Percentiles rank a stretch among this genome's conserved stretches.
Evolutionary conservation across 1,139 yeast species (phyloP).

Genomic region (Zygosaccharomyces sapae): DNA sequence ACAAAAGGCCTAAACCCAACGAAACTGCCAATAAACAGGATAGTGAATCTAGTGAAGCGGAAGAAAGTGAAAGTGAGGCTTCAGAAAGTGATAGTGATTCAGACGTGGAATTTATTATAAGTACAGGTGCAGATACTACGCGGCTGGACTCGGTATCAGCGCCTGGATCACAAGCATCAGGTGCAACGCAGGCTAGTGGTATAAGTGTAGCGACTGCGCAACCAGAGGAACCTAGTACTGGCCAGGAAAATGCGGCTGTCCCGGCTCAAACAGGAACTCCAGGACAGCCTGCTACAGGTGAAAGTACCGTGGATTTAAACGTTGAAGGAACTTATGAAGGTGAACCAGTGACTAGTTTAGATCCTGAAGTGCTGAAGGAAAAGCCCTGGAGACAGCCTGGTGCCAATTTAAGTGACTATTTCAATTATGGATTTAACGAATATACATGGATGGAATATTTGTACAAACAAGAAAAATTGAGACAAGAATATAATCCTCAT

Average conservation of each 20-base stretch:
- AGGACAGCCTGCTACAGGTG: constrained; percentile 32
- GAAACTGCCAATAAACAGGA: constrained; percentile 31
- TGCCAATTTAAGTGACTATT: constrained; percentile 88
- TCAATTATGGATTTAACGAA: constrained; percentile 95
- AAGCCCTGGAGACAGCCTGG: constrained; percentile 99
- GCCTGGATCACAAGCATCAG: constrained; percentile 27
- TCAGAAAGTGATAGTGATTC: constrained; percentile 50
- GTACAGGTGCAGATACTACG: constrained; percentile 41
- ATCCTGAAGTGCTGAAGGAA: constrained; percentile 75
- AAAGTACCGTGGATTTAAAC: constrained; percentile 56
- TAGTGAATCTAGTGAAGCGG: constrained; percentile 36
- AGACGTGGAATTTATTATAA: constrained; percentile 62
- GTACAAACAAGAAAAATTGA: constrained; percentile 74
- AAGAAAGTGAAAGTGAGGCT: constrained; percentile 39
- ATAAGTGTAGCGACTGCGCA: constrained; percentile 16
- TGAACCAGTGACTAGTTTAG: constrained; percentile 76
- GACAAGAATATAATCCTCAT: constrained; percentile 70
- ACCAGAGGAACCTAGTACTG: constrained; percentile 27
- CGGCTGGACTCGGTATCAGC: constrained; percentile 35
- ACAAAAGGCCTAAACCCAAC: constrained; percentile 18
- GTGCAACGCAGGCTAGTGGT: constrained; percentile 23
- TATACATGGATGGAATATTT: constrained; percentile 94
- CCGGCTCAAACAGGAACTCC: constrained; percentile 38
- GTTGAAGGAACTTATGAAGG: constrained; percentile 80
- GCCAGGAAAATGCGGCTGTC: constrained; percentile 36